These are phyloP conservation scores for Balakata baccata DNA, from an alignment of 345 rosid species.

Conservation along the genomic window DNA sequence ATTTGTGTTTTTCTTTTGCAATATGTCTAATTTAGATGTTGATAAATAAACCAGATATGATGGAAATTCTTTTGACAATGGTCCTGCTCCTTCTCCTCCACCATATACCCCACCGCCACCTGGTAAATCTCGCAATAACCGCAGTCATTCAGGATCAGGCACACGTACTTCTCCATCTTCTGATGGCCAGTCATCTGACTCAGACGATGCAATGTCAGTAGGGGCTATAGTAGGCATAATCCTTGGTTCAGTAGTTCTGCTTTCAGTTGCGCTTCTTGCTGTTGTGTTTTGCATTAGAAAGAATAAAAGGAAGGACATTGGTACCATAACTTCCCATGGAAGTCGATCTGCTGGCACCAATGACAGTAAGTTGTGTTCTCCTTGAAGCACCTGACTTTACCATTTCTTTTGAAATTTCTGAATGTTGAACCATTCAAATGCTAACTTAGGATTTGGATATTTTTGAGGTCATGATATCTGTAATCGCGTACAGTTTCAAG, in stretches of 20 bases:
- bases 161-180: conserved; percentile 32
- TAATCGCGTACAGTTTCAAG: background rate
- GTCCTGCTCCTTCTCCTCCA: conserved; percentile 73
- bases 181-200: conserved; percentile 41
- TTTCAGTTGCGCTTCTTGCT: conserved; percentile 45
- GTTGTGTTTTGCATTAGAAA: conserved; percentile 49
- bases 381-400: background rate
- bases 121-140: conserved; percentile 44
- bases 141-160: conserved; percentile 44
- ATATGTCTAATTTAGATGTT: conserved; percentile 20
- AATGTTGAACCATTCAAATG: background rate
- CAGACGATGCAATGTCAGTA: conserved; percentile 49
- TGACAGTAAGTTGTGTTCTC: conserved; percentile 30
- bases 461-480: background rate
- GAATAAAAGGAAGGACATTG: conserved; percentile 40
- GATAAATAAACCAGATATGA: conserved; percentile 54
- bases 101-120: conserved; percentile 58
- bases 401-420: background rate
- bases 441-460: background rate
- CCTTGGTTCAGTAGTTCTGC: conserved; percentile 54
- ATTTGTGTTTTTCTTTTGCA: conserved; percentile 12
- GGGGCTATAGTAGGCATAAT: conserved; percentile 69
- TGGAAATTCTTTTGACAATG: conserved; percentile 82
- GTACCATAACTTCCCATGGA: conserved; percentile 45
- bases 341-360: conserved; percentile 43